These are phyloP conservation scores for Periconia digitata DNA, from an alignment of 2,329 filamentous ascomycete genomes.

Conservation along the genomic window DNA sequence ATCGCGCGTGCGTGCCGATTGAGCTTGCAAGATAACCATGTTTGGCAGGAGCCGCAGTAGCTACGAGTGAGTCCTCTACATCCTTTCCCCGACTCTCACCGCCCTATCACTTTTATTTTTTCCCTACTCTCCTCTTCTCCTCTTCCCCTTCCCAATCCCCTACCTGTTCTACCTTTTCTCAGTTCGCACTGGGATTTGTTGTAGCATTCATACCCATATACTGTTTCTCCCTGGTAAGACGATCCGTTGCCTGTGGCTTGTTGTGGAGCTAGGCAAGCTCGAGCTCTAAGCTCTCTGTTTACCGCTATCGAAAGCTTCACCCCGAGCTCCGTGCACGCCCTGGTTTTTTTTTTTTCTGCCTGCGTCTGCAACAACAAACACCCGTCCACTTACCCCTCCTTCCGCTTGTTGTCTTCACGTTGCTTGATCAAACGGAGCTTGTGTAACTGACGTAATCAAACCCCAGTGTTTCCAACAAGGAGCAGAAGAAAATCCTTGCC, in stretches of 20 bases:
- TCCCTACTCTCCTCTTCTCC: constrained; percentile 8
- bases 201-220: constrained; percentile 1
- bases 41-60: constrained; percentile 42
- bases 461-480: constrained; percentile 34
- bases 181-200: not conserved
- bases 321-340: not conserved
- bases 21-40: constrained; percentile 26
- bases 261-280: not conserved
- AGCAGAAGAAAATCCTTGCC: constrained; percentile 43
- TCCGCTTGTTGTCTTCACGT: not conserved
- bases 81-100: constrained; percentile 16
- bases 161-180: constrained; percentile 1
- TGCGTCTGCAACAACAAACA: constrained; percentile 8
- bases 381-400: not conserved
- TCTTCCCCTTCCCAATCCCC: constrained; percentile 16
- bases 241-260: not conserved
- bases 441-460: constrained; percentile 10
- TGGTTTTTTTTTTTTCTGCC: not conserved
- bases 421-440: constrained; percentile 5
- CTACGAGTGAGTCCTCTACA: constrained; percentile 41
- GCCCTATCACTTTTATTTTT: not conserved
- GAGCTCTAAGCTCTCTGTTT: not conserved
- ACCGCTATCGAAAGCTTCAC: not conserved
- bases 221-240: not conserved
- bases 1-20: not conserved